Base-by-base conservation (phyloP, 495 filamentous ascomycete species). In the Lindgomyces ingoldianus region DNA sequence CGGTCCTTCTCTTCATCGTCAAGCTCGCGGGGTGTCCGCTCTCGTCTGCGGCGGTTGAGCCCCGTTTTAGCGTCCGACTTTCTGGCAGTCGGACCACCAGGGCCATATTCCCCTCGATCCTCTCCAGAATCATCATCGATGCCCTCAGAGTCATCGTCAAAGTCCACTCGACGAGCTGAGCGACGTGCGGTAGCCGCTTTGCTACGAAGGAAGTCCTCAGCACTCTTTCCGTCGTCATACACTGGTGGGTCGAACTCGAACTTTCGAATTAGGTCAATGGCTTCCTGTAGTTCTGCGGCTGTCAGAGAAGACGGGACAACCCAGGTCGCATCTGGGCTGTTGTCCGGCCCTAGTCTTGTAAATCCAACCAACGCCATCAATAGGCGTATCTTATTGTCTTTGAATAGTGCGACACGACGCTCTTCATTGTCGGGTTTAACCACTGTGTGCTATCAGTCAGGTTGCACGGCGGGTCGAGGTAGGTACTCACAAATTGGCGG, bases 311-410 rank as follows among this genome's bases (percentile, higher is more conserved):
- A 83, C 0, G 93, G 91, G 41, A 98, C 79, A 41, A 90, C 76
- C 94, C 94, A 99, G 12, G 81, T 79, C 1, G 88, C 85, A 60
- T 91, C 87, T 6, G 82, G 81, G 11, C 93, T 89, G 58, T 93
- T 88, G 46, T 87, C 79, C 18, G 78, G 73, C 2, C 88, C 85
- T 3, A 91, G 77, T 16, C 85, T 81, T 68, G 89, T 84, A 53
- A 94, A 84, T 3, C 90, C 89, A 47, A 88, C 77, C 2, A 91
- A 79, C 0, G 79, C 85, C 84, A 98, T 87, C 6, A 99, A 84
- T 24, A 98, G 86, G 26, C 93, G 88, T 8, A 98, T 85, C 70
- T 91, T 87, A n/a, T 89, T 86, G 69, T 97, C 92, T 67, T 90
- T 92, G 74, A 93, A 95, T 76, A 96, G 85, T 22, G 90, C 88